Evolutionary conservation across 169 alveolate genomes (phyloP), one percentile per base, ranked within the genome.

Genomic region (Eimeria maxima): DNA sequence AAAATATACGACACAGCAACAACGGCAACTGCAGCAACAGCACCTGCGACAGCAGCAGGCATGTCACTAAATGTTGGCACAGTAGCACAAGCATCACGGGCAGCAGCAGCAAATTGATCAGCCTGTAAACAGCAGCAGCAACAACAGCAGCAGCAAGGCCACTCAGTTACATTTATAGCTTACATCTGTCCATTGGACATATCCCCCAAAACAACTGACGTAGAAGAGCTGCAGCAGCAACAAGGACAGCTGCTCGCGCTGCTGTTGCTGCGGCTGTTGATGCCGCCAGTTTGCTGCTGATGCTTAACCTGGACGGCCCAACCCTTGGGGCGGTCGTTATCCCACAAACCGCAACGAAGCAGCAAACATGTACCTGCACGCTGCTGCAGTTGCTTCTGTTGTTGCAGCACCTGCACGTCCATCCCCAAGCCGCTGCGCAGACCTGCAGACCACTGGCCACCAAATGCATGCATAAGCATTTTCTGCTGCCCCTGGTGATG

Each of bases 271-370:
- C 90, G 45, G 90, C 71, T 50, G 90, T 42, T 50, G 29, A n/a
- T 76, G 63, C 63, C 22, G 29, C 16, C 29, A 24, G 55, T 29
- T 1, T 81, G 90, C 90, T 45, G 90, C 90, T 45, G 73, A 24
- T 50, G 57, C 67, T 29, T 24, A 22, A 81, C 73, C 73, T 81
- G 67, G 45, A 81, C 47, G 44, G 73, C 90, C 90, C 90, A 81
- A 22, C 90, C 90, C 27, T 45, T 18, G 50, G 11, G 73, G 20
- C 44, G 33, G 90, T 81, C 90, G 6, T 20, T 71, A 5, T 20
- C 24, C 90, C 90, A 81, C 67, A 27, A 81, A 47, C 90, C 90
- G 5, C 90, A 57, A 81, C 90, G 90, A 47, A 81, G 90, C 90
- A 81, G 90, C 90, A 81, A 24, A 14, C 22, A 18, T 29, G 47